Conservation (phyloP, 768 basidiomycete genomes). For the Mrakia blollopis region DNA sequence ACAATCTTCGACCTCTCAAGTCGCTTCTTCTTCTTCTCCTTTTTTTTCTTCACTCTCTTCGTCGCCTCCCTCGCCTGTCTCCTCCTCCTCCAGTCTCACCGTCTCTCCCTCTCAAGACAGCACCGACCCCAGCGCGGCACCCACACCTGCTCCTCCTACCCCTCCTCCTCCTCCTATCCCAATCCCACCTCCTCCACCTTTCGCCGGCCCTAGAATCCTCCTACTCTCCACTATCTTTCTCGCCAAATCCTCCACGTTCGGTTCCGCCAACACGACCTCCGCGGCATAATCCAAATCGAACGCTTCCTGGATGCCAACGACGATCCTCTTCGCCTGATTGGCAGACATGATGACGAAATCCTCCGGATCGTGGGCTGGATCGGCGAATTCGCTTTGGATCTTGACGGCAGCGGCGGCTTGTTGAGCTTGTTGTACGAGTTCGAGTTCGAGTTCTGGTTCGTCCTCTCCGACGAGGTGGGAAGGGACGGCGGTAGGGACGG, state of each 20-base stretch:
- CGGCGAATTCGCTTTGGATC: neutral
- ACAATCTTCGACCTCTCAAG: too few relatives aligned
- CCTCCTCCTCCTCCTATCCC: neutral
- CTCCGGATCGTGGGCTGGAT: slow-evolving; percentile 59
- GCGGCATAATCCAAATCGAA: slow-evolving; percentile 84
- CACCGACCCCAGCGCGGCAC: neutral
- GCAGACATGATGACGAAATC: slow-evolving; percentile 94
- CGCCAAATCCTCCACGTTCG: slow-evolving; percentile 79
- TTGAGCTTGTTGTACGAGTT: too few relatives aligned
- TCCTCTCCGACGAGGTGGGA: slow-evolving; percentile 5
- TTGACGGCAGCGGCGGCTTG: neutral
- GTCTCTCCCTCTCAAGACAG: neutral
- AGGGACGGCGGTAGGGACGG: neutral
- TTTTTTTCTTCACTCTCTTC: neutral
- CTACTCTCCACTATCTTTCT: slow-evolving; percentile 63
- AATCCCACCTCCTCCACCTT: neutral
- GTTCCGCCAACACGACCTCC: slow-evolving; percentile 88
- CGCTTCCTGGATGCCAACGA: slow-evolving; percentile 66
- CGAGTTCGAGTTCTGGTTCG: too few relatives aligned
- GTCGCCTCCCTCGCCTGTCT: neutral
- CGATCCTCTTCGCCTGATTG: slow-evolving; percentile 83
- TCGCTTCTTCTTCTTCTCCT: neutral
- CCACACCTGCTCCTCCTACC: neutral
- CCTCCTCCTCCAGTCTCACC: neutral
- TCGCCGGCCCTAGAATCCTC: slow-evolving; percentile 11